Evolutionary conservation across 208 protist species (phyloP).

Genomic region (Trypanosoma congolense): DNA sequence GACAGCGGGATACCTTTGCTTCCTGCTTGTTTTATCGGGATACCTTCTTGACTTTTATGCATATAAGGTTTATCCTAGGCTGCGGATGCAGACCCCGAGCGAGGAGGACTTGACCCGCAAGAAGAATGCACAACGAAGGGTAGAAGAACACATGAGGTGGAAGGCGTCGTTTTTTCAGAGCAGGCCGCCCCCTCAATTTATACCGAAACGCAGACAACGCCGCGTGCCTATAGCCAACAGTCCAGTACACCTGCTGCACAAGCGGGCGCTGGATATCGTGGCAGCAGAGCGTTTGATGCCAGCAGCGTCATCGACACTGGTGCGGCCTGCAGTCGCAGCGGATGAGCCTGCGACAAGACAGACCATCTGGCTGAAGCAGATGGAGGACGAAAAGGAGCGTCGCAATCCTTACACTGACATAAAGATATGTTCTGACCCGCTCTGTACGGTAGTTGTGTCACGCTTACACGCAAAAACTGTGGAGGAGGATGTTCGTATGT

Average conservation of each 20-base stretch:
- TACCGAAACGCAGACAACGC: constrained; percentile 45
- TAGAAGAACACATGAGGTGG: constrained; percentile 52
- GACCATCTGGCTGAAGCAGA: constrained; percentile 16
- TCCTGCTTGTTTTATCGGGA: no score
- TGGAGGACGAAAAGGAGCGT: constrained; percentile 23
- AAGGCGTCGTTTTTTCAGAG: constrained; percentile 75
- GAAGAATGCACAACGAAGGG: constrained; percentile 28
- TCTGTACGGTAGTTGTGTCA: constrained; percentile 61
- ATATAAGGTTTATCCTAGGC: no score
- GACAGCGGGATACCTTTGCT: no score
- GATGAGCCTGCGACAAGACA: neutral
- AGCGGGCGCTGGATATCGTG: constrained; percentile 27
- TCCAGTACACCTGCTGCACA: constrained; percentile 25
- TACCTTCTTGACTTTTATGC: no score
- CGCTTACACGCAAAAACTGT: constrained; percentile 53
- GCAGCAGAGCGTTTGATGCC: neutral
- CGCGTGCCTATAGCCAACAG: constrained; percentile 26
- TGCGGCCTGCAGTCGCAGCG: neutral
- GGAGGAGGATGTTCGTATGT: constrained; percentile 77
- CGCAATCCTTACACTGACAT: constrained; percentile 60
- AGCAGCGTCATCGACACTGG: neutral
- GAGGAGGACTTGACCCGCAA: constrained; percentile 24
- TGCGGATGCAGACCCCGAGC: constrained; percentile 26
- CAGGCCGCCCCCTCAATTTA: constrained; percentile 46
- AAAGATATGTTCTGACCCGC: constrained; percentile 57